Evolutionary conservation across 495 filamentous ascomycete genomes (phyloP), one percentile per base, ranked within the genome.

Genomic region (Cryomyces antarcticus): DNA sequence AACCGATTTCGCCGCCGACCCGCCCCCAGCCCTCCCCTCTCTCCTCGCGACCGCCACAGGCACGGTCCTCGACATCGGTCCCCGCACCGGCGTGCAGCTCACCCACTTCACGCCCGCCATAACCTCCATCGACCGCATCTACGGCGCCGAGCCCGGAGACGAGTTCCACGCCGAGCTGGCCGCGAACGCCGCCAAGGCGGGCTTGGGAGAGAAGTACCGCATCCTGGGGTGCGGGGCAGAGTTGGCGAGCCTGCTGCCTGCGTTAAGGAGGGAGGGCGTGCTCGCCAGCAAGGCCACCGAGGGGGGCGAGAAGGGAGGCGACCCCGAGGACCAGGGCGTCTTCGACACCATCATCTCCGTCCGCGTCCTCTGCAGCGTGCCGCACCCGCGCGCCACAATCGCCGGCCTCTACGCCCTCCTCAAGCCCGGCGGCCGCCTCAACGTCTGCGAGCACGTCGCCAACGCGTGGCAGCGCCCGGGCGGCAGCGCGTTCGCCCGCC

Each of bases 331-430:
- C 5, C 42, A 31, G 7, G 52, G 52, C 31, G 36, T 58, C 1
- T 58, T 65, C 30, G 61, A 65, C 42, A 53, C 53, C 5, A 57
- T 65, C 31, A 41, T 61, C 41, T 62, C 57, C 30, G 10, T 62
- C 3, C 46, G 58, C 11, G 61, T 62, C 6, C 46, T 65, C 5
- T 65, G 62, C 41, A 55, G 57, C 2, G 49, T 65, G 5, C 54
- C 59, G 6, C 34, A 49, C 11, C 51, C 45, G 7, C 45, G 54
- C 27, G 49, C 50, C 39, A 58, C 57, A 10, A 38, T 59, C 5
- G 41, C 47, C 12, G 46, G 41, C 0, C 45, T 65, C 30, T 64
- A 64, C 39, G 31, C 29, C 5, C 43, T 58, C 12, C 38, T 65
- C 39, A 63, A 62, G 45, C 62, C 62, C 1, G 61, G 62, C 5